phyloP scores from a whole-genome alignment of 2,329 filamentous ascomycete species.

The Aureobasidium leucospermi region DNA sequence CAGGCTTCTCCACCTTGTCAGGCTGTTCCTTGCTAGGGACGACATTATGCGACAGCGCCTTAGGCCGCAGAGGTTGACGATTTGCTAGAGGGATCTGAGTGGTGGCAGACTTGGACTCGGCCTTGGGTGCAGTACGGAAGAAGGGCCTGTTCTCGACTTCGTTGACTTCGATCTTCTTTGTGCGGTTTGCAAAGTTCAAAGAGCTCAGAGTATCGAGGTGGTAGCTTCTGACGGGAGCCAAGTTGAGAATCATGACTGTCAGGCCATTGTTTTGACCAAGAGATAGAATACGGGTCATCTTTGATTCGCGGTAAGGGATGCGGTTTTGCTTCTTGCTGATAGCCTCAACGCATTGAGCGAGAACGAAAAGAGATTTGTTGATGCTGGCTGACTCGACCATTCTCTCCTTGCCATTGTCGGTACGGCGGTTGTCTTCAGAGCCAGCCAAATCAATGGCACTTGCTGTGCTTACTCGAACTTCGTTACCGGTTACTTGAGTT shows the following conservation, averaged over 20 bases:
- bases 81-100: slow-evolving; percentile 32
- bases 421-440: slow-evolving; percentile 90
- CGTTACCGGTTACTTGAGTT: slow-evolving; percentile 63
- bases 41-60: slow-evolving; percentile 69
- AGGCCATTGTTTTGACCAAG: slow-evolving; percentile 92
- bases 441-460: slow-evolving; percentile 93
- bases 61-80: slow-evolving; percentile 71
- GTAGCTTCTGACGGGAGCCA: slow-evolving; percentile 84
- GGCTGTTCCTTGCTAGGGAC: slow-evolving; percentile 46
- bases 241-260: slow-evolving; percentile 93
- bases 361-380: slow-evolving; percentile 92
- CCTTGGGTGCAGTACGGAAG: slow-evolving; percentile 41
- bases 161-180: slow-evolving; percentile 91
- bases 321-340: slow-evolving; percentile 69
- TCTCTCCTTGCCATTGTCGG: slow-evolving; percentile 86
- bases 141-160: slow-evolving; percentile 95
- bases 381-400: slow-evolving; percentile 94
- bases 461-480: slow-evolving; percentile 69
- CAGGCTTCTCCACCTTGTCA: slow-evolving; percentile 55
- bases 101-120: slow-evolving; percentile 28
- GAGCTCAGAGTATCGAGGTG: slow-evolving; percentile 91
- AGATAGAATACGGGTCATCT: slow-evolving; percentile 92
- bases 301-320: slow-evolving; percentile 89
- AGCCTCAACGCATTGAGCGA: slow-evolving; percentile 92
- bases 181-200: slow-evolving; percentile 87